phyloP scores from a whole-genome alignment of 1,139 yeast genomes.

The Pichia sp. region DNA sequence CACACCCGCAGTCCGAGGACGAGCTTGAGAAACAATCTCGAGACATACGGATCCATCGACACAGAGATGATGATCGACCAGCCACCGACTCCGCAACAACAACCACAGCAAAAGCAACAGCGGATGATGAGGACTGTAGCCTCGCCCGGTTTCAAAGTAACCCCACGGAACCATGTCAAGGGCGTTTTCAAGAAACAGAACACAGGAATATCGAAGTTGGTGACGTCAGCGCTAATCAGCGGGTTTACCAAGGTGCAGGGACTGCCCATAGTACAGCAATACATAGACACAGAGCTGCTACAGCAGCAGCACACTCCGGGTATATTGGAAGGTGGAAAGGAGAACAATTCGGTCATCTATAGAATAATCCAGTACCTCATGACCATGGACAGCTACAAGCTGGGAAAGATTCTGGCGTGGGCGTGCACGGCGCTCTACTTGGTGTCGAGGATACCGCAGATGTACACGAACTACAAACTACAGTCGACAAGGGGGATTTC shows the following conservation, averaged over 20 bases:
- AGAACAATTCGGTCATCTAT: constrained; percentile 25
- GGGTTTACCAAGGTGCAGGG: constrained; percentile 30
- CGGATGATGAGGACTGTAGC: background rate
- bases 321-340: constrained; percentile 2
- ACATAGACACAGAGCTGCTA: too few relatives aligned
- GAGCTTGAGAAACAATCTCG: constrained; percentile 20
- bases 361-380: constrained; percentile 12
- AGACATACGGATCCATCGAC: constrained; percentile 14
- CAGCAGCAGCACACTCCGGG: too few relatives aligned
- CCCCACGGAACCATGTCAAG: constrained; percentile 6
- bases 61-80: background rate
- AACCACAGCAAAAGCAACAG: background rate
- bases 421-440: constrained; percentile 71
- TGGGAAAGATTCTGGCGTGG: constrained; percentile 72
- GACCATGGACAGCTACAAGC: constrained; percentile 8
- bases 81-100: too few relatives aligned
- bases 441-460: constrained; percentile 79
- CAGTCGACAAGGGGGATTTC: constrained; percentile 84
- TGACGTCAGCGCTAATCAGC: constrained; percentile 27
- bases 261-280: constrained; percentile 21
- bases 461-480: constrained; percentile 66
- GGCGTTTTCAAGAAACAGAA: constrained; percentile 10
- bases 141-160: background rate
- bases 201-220: constrained; percentile 17
- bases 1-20: constrained; percentile 25